Evolutionary conservation across 805 yeast species (phyloP).

Genomic region (Myxozyma mucilagina): DNA sequence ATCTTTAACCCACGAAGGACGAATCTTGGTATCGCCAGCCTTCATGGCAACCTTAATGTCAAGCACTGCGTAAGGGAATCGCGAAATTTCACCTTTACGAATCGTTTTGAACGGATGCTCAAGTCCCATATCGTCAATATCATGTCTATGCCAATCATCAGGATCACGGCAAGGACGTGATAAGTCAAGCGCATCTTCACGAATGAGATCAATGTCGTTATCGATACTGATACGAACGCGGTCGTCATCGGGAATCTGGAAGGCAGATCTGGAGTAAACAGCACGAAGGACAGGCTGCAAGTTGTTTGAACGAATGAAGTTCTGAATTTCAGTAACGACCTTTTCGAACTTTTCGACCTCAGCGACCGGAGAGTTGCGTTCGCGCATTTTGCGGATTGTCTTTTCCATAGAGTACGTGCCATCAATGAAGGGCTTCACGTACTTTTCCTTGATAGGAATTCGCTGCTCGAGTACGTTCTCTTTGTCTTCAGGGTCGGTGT

Average conservation of each 20-base stretch:
- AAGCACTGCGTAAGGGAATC: conserved; percentile 58
- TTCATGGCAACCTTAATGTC: conserved; percentile 56
- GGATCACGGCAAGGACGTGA: conserved; percentile 90
- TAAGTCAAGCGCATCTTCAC: conserved; percentile 87
- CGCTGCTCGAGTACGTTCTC: conserved; percentile 51
- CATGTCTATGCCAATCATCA: conserved; percentile 84
- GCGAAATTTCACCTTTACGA: conserved; percentile 77
- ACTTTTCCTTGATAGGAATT: conserved; percentile 74
- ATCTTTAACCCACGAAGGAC: conserved; percentile 74
- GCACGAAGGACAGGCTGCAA: conserved; percentile 87
- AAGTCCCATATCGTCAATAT: conserved; percentile 72
- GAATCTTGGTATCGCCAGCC: conserved; percentile 32
- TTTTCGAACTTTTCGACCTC: conserved; percentile 53
- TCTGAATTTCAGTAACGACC: conserved; percentile 61
- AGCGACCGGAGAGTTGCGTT: conserved; percentile 53
- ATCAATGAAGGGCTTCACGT: conserved; percentile 68
- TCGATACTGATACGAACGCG: conserved; percentile 87
- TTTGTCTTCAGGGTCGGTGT: conserved; percentile 46
- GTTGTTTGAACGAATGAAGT: conserved; percentile 61
- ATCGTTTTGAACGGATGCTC: conserved; percentile 68
- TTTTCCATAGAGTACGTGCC: conserved; percentile 53
- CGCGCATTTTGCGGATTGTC: conserved; percentile 60
- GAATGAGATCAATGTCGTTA: conserved; percentile 78
- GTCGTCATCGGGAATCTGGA: conserved; percentile 97
- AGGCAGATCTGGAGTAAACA: conserved; percentile 86